Conservation (phyloP, 345 rosid species). For the Crucihimalaya himalaica region DNA sequence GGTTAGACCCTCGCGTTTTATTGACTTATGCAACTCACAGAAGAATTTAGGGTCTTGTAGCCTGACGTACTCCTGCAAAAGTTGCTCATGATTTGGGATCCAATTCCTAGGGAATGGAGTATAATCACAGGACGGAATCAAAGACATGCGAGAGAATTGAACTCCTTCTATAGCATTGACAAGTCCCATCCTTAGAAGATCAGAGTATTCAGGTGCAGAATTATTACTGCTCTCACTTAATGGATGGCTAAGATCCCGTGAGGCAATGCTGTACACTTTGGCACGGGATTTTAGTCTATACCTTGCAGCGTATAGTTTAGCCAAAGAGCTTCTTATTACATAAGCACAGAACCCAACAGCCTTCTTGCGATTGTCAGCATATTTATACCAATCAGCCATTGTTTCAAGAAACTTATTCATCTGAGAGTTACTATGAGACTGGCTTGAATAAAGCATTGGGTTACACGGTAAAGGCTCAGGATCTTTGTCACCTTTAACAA, state of each 20-base stretch:
- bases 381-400: constrained; percentile 96
- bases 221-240: constrained; percentile 80
- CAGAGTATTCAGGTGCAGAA: constrained; percentile 91
- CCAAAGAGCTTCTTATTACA: constrained; percentile 89
- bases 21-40: constrained; percentile 65
- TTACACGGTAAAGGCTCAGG: constrained; percentile 95
- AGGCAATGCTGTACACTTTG: constrained; percentile 81
- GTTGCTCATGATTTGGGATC: constrained; percentile 81
- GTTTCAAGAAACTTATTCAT: constrained; percentile 98
- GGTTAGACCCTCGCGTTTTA: constrained; percentile 59
- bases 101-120: constrained; percentile 88
- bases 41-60: constrained; percentile 85
- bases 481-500: constrained; percentile 94
- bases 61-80: constrained; percentile 75
- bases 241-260: constrained; percentile 83
- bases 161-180: constrained; percentile 95
- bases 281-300: constrained; percentile 95
- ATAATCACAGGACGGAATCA: constrained; percentile 93
- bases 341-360: constrained; percentile 96
- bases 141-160: constrained; percentile 88
- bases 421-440: constrained; percentile 92
- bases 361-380: constrained; percentile 92
- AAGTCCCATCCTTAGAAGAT: constrained; percentile 94
- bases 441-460: constrained; percentile 96
- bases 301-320: constrained; percentile 95